phyloP scores from a whole-genome alignment of 306 rosid species.

The Vigna angularis region DNA sequence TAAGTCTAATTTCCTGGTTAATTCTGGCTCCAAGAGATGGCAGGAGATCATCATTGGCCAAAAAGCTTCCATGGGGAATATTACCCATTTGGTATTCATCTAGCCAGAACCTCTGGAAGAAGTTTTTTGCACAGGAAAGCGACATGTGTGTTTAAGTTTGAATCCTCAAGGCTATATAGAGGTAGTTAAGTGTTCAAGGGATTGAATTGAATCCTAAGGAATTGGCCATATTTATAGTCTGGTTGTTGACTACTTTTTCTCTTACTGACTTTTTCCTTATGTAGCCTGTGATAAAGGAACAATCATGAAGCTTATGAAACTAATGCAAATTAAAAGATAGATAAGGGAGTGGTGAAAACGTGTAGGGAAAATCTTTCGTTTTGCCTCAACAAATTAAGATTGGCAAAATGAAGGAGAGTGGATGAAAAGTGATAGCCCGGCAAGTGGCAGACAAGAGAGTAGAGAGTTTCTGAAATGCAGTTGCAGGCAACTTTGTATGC shows the following conservation, averaged over 20 bases:
- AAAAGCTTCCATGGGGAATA: conserved; percentile 60
- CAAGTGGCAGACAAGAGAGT: conserved; percentile 52
- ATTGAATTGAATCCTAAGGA: conserved; percentile 30
- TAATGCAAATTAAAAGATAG: conserved; percentile 43
- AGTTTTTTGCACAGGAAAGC: conserved; percentile 57
- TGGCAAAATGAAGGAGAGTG: conserved; percentile 24
- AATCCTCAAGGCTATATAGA: conserved; percentile 36
- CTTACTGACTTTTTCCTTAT: conserved; percentile 2
- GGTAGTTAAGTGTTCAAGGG: conserved; percentile 34
- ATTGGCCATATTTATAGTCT: conserved; percentile 40
- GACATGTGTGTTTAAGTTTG: conserved; percentile 48
- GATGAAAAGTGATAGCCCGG: conserved; percentile 19
- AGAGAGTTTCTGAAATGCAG: conserved; percentile 41
- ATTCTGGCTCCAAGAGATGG: conserved; percentile 85
- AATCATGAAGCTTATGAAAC: conserved; percentile 47
- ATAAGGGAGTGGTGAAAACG: conserved; percentile 47
- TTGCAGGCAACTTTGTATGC: conserved; percentile 43
- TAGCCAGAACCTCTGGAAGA: conserved; percentile 64
- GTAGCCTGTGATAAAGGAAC: conserved; percentile 43
- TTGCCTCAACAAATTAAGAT: conserved; percentile 43
- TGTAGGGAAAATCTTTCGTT: conserved; percentile 44
- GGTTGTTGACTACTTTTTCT: conserved; percentile 25
- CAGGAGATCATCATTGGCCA: conserved; percentile 63
- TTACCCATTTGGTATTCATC: conserved; percentile 67
- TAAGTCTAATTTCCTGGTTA: conserved; percentile 63